Evolutionary conservation across 306 rosid species (phyloP).

Genomic region (Begonia peltatifolia): DNA sequence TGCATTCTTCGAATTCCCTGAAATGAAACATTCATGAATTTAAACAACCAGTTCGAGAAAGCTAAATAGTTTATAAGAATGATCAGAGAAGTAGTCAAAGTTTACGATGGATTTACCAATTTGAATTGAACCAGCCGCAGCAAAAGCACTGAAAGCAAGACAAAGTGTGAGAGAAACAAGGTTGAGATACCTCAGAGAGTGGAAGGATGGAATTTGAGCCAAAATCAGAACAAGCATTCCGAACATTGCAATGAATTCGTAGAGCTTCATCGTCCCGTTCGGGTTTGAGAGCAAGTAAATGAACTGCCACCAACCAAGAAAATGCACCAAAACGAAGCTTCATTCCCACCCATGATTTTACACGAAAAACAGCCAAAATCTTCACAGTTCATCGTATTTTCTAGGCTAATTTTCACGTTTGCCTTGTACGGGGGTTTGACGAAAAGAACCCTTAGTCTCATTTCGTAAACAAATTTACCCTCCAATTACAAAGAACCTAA

Average conservation of each 20-base stretch:
- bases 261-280: conserved; percentile 53
- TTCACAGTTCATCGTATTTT: no score
- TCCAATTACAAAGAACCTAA: no score
- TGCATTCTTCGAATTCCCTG: conserved; percentile 49
- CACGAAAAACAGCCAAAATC: neutral
- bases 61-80: no score
- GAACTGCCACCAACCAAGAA: conserved; percentile 24
- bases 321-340: neutral
- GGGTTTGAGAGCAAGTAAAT: conserved; percentile 49
- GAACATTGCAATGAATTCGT: conserved; percentile 40
- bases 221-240: conserved; percentile 34
- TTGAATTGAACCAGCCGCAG: conserved; percentile 38
- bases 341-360: neutral
- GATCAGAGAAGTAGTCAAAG: no score
- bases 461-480: no score
- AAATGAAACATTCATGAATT: neutral
- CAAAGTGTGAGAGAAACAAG: conserved; percentile 50
- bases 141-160: conserved; percentile 36
- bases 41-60: neutral
- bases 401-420: no score
- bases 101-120: conserved; percentile 27
- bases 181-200: conserved; percentile 59
- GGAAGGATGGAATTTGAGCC: conserved; percentile 86
- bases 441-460: no score
- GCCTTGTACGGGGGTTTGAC: no score